Base-by-base conservation (phyloP, 139 green algal genomes). In the Diplosphaera chodatii region DNA sequence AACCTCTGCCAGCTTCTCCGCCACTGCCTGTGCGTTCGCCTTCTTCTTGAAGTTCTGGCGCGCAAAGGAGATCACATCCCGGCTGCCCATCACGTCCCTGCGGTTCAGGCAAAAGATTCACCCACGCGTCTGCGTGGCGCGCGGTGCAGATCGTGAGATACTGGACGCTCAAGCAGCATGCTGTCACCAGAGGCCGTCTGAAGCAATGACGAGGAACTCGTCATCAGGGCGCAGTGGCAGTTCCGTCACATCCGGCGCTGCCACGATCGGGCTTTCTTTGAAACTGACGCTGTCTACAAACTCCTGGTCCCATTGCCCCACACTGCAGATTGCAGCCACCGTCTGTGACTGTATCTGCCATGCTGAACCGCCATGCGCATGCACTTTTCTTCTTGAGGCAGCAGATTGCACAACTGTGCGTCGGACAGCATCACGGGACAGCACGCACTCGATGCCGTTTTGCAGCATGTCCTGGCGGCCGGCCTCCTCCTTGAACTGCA, bases 201-300 rank as follows among this genome's bases (percentile, higher is more conserved):
- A 85, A 16, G 85, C 89, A 18, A 95, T 64, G 15, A 94, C 70
- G 37, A 94, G 28, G 66, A 94, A 94, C 75, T 94, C 88, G 72
- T 88, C 85, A 13, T 71, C 77, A 0, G 73, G 76, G 3, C 27
- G 62, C 27, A 92, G 65, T 56, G 68, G 40, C 27, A 89, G 41
- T 70, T 90, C 85, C 18, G 81, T 76, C 23, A 94, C 69, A 40
- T 90, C 85, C 13, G 84, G 87, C 28, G 59, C 31, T 16, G 83
- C 77, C 5, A 88, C 88, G 13, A 94, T 83, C 15, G 80, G 84
- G 75, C 87, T 73, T 0, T 55, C 74, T 6, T 63, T 81, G 66
- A 89, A 84, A 55, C 73, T 59, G 27, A 72, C 72, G 67, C 40
- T 72, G 31, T 77, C 71, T 10, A 77, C 79, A 80, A 89, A 87